Evolutionary conservation across 257 asterid genomes (phyloP).

Genomic region (Voacanga thouarsii): DNA sequence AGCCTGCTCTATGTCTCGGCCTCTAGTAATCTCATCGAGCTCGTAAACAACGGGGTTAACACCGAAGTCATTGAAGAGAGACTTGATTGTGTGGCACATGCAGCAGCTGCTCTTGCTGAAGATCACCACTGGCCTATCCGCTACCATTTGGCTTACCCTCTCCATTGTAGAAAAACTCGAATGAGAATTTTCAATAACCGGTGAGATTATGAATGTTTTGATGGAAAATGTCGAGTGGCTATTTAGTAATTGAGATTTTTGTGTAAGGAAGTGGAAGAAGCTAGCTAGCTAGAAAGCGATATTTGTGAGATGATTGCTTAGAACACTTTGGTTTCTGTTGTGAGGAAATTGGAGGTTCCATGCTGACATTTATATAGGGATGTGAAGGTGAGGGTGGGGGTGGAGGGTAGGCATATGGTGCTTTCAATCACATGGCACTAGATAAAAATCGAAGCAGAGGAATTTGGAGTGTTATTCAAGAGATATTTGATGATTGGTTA

Average conservation of each 20-base stretch:
- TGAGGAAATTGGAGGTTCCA: constrained; percentile 41
- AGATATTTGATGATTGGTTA: constrained; percentile 17
- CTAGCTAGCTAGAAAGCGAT: background rate
- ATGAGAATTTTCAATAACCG: background rate
- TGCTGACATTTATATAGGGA: constrained; percentile 34
- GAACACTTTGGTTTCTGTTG: constrained; percentile 25
- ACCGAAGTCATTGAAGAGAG: constrained; percentile 66
- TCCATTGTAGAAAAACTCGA: constrained; percentile 43
- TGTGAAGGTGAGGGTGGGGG: constrained; percentile 1
- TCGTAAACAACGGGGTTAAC: constrained; percentile 57
- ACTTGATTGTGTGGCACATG: constrained; percentile 62
- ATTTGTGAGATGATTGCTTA: background rate
- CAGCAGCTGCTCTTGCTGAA: constrained; percentile 70
- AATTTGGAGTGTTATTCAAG: constrained; percentile 8
- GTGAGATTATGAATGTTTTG: background rate
- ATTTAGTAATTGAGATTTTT: background rate
- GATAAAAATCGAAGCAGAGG: constrained; percentile 3
- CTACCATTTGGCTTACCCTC: constrained; percentile 53
- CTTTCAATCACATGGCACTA: constrained; percentile 12
- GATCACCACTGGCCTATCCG: constrained; percentile 69
- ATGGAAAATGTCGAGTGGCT: background rate
- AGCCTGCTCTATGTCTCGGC: constrained; percentile 72
- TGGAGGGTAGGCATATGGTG: background rate
- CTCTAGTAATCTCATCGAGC: constrained; percentile 60
- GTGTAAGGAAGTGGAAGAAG: background rate